Percentiles rank a stretch among this genome's conserved stretches.
phyloP scores from a whole-genome alignment of 495 filamentous ascomycete species.

The Aspergillus asperescens region DNA sequence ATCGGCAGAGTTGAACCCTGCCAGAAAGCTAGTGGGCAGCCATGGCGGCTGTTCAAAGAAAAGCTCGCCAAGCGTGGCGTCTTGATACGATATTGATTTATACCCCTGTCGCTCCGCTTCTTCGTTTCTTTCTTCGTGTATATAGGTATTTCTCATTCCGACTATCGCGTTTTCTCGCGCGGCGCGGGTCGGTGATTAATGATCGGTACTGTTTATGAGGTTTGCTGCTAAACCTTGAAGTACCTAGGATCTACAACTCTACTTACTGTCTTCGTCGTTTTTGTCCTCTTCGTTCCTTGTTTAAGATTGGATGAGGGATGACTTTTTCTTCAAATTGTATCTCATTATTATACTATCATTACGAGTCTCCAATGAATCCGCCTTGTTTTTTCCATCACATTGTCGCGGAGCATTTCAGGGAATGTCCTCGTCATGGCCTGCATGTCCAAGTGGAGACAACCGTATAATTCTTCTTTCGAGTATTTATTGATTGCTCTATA shows the following conservation, averaged over 20 bases:
- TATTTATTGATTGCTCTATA: too few species aligned
- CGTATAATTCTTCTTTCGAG: too few species aligned
- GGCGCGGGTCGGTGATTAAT: neutral
- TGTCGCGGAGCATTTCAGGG: too few species aligned
- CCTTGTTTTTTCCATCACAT: too few species aligned
- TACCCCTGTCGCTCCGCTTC: conserved; percentile 12
- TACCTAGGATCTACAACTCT: too few species aligned
- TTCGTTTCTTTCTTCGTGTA: conserved; percentile 15
- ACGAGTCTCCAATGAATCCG: neutral
- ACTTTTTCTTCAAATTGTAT: neutral
- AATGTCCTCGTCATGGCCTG: too few species aligned
- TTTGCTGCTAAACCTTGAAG: too few species aligned
- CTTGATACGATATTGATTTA: conserved; percentile 14
- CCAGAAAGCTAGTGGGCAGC: neutral
- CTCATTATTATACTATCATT: neutral
- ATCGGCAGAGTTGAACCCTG: neutral
- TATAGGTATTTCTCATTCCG: conserved; percentile 11
- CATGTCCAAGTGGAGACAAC: too few species aligned
- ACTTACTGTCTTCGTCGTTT: neutral
- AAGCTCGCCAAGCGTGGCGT: neutral
- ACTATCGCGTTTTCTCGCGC: neutral
- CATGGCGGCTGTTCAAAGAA: neutral
- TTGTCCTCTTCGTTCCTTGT: neutral
- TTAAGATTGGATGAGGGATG: neutral
- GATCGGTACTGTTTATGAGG: neutral